Evolutionary conservation across 495 filamentous ascomycete genomes (phyloP).

Genomic region (Aspergillus affinis): DNA sequence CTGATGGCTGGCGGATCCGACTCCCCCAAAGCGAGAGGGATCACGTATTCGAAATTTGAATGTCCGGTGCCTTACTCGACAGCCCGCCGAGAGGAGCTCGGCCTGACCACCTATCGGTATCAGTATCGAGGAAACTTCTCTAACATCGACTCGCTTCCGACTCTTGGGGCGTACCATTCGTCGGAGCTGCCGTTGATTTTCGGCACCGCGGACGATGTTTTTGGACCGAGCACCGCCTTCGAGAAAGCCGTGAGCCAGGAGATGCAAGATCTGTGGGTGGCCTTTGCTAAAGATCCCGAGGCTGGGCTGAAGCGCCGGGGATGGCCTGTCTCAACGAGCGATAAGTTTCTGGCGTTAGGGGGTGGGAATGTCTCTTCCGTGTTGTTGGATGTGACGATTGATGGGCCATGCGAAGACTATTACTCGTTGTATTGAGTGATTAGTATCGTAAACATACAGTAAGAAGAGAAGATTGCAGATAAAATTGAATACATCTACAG

Average conservation of each 20-base stretch:
- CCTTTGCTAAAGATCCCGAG: slow-evolving; percentile 23
- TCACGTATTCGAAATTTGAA: no score
- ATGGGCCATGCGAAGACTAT: no score
- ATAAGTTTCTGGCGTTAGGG: no score
- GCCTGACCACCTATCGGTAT: slow-evolving; percentile 39
- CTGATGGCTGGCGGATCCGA: slow-evolving; percentile 7
- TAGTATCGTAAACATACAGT: no score
- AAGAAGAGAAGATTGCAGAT: no score
- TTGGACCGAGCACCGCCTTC: slow-evolving; percentile 24
- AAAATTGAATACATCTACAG: no score
- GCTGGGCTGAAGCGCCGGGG: slow-evolving; percentile 15
- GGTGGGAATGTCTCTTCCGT: no score
- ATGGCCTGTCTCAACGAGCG: not conserved
- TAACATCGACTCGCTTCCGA: slow-evolving; percentile 38
- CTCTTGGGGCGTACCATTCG: slow-evolving; percentile 43
- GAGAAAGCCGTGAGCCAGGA: slow-evolving; percentile 29
- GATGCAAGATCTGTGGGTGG: slow-evolving; percentile 39
- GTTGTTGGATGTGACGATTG: no score
- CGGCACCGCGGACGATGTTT: slow-evolving; percentile 35
- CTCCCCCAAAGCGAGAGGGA: no score
- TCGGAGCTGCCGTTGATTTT: slow-evolving; percentile 46
- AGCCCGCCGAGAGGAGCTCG: slow-evolving; percentile 15
- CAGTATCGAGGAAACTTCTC: slow-evolving; percentile 48
- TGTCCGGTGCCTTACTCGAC: slow-evolving; percentile 15
- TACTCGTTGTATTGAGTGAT: no score